Conservation (phyloP, 2,329 filamentous ascomycete species). For the Microdochium nivale region DNA sequence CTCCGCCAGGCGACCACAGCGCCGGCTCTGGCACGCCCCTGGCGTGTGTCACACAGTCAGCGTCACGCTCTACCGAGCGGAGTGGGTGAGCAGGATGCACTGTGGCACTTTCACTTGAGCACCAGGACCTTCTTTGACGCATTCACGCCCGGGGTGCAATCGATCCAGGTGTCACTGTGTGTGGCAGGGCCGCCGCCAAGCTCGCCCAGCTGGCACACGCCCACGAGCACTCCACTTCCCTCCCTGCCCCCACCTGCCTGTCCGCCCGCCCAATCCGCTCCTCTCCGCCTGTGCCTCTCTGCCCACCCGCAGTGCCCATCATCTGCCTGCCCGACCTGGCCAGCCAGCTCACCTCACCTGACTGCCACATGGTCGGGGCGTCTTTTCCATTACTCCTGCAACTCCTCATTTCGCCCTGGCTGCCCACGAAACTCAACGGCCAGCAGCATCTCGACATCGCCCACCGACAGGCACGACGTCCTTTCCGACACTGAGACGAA, state of each 20-base stretch:
- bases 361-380: not conserved
- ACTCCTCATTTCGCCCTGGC: slow-evolving; percentile 1
- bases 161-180: no score
- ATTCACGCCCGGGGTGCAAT: no score
- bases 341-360: not conserved
- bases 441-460: not conserved
- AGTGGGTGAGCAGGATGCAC: no score
- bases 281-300: not conserved
- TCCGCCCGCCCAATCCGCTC: not conserved
- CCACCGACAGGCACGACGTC: not conserved
- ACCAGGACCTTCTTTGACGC: no score
- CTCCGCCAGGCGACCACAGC: not conserved
- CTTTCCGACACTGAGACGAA: not conserved
- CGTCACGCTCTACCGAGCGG: no score
- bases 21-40: not conserved
- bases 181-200: no score
- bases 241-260: not conserved
- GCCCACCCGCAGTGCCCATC: no score
- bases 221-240: not conserved
- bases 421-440: not conserved
- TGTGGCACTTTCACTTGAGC: no score
- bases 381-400: not conserved
- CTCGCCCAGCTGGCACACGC: not conserved
- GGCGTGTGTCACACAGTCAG: not conserved
- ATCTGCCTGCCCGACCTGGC: not conserved